Evolutionary conservation across 257 asterid species (phyloP), one percentile per base, ranked within the genome.

Genomic region (Fraxinus quadrangulata): DNA sequence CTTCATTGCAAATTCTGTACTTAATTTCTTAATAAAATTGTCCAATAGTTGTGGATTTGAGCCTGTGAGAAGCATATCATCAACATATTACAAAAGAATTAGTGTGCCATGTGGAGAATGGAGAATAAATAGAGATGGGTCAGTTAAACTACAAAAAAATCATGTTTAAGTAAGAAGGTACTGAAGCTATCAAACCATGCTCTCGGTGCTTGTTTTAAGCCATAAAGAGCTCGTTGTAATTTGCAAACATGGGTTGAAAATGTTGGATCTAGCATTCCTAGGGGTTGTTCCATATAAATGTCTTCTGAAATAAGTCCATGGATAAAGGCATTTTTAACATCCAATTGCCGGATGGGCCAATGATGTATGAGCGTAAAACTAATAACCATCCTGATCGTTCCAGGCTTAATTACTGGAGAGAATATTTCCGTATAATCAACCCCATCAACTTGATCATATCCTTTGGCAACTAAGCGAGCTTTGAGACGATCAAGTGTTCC

Each of bases 261-360:
- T n/a, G 37, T 0, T 0, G 67, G 19, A 24, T 75, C 79, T 21
- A 0, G 16, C 77, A 74, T 74, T 0, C 77, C 49, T 51, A 12
- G 70, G 1, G 70, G 49, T 11, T 74, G 77, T 8, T 51, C 49
- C 77, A 74, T 74, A 45, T 74, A 74, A 0, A 74, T 51, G 4
- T 54, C 45, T 6, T 74, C 21, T 0, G 33, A 0, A 0, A 54
- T 17, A 2, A 6, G 0, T 0, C 69, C 51, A 54, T 54, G 33
- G 16, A 63, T 3, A 72, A 26, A 26, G 28, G 28, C 28, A 26
- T 26, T 26, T 26, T 26, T 26, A 26, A 26, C 28, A 26, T 26
- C 28, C 28, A 26, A 26, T 26, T 26, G 28, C 1, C 28, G 28
- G 28, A 26, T 26, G 28, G 28, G 28, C 28, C 28, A 26, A 26